Evolutionary conservation across 208 protist species (phyloP), one percentile per base, ranked within the genome.

Genomic region (Leishmania arabica): DNA sequence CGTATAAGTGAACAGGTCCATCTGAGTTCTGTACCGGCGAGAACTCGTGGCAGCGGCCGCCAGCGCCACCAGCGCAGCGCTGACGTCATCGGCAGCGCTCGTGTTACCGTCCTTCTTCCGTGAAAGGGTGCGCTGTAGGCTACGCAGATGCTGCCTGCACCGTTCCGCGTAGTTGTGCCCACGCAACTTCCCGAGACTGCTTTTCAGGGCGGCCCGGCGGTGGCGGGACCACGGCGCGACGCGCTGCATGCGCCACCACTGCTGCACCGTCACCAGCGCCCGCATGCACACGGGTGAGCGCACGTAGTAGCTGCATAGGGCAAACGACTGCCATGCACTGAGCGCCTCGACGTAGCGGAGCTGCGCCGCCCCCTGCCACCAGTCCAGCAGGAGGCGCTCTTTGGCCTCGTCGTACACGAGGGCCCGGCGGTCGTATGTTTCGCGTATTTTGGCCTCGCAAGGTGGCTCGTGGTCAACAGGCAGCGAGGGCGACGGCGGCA

Each of bases 221-320:
- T 72, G 78, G 37, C 47, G 56, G 8, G 78, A 82, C 84, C 87
- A 90, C 54, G 79, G 51, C 17, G 21, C 62, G 4, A 47, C 24
- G 6, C 78, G 70, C 60, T 89, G 79, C 83, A 93, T 81, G 45
- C 91, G 91, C 91, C 91, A 95, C 91, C 93, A 96, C 24, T 87
- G 82, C 84, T 96, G 93, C 37, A 96, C 82, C 45, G 72, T 80
- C 53, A 96, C 27, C 17, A 93, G 11, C 6, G 86, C 88, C 1
- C 19, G 72, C 77, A 96, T 82, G 24, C 89, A 88, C 19, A 65
- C 60, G 40, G 89, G 86, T 27, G 87, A 94, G 24, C 70, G 58
- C 0, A 86, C 91, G 40, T 85, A 89, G 17, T 31, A 7, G 34
- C 64, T 73, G 24, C 84, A 72, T 21, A 54, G 54, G 31, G 65